Evolutionary conservation across 164 flowering plant species (phyloP).

Genomic region (Tinospora cordifolia): DNA sequence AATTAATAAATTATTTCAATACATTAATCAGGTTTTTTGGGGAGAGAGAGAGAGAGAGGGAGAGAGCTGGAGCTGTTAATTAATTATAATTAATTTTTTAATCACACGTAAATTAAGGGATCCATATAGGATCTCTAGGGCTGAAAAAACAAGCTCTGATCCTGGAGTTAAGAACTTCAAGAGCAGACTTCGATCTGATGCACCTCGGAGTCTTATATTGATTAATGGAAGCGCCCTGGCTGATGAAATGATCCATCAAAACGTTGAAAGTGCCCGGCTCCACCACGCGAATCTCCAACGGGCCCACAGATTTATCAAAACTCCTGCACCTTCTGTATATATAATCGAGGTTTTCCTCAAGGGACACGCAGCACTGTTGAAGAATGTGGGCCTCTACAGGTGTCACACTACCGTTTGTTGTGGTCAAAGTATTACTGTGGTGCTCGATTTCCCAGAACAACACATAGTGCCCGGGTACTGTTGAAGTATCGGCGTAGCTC

Average conservation of each 20-base stretch:
- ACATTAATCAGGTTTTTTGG: too few species aligned
- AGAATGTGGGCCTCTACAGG: constrained; percentile 22
- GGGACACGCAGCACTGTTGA: constrained; percentile 50
- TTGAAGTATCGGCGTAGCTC: constrained; percentile 60
- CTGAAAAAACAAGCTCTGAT: constrained; percentile 51
- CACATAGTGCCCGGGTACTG: constrained; percentile 83
- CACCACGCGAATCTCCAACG: constrained; percentile 75
- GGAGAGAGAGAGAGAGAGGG: too few species aligned
- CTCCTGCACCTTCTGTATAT: constrained; percentile 58
- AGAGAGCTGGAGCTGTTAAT: too few species aligned
- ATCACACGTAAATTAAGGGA: constrained; percentile 20
- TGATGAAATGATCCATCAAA: constrained; percentile 62
- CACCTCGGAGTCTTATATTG: constrained; percentile 90
- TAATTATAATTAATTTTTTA: not conserved
- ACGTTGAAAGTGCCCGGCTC: constrained; percentile 56
- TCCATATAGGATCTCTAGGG: constrained; percentile 65
- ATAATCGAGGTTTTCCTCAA: constrained; percentile 68
- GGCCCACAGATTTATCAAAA: constrained; percentile 59
- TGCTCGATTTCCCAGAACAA: constrained; percentile 62
- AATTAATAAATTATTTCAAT: too few species aligned
- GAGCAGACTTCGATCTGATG: constrained; percentile 41
- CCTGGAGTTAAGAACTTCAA: constrained; percentile 50
- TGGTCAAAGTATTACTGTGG: constrained; percentile 5
- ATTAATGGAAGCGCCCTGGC: constrained; percentile 68
- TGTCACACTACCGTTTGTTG: not conserved